Percentiles rank a stretch among this genome's conserved stretches.
Conservation (phyloP, 345 rosid species). For the Reutealis trisperma region DNA sequence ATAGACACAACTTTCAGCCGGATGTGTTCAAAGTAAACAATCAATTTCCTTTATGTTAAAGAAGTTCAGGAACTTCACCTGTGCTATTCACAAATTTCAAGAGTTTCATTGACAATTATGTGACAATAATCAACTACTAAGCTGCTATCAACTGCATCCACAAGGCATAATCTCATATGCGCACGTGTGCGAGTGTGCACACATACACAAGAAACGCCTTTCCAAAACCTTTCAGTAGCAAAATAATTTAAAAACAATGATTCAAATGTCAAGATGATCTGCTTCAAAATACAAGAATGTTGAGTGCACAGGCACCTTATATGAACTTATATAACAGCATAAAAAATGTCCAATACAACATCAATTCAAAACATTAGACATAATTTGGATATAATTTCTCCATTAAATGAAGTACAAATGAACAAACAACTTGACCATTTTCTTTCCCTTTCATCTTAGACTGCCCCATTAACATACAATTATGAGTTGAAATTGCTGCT, state of each 20-base stretch:
- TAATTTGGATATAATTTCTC: too few species aligned
- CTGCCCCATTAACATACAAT: too few species aligned
- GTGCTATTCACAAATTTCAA: background rate
- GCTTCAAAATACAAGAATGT: background rate
- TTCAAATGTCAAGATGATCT: background rate
- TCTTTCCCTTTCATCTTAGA: too few species aligned
- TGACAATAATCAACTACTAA: background rate
- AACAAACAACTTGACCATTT: too few species aligned
- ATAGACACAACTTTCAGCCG: constrained; percentile 2
- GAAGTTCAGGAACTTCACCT: background rate
- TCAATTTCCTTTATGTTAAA: background rate
- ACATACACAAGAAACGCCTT: too few species aligned
- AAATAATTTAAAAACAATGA: background rate
- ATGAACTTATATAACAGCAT: too few species aligned
- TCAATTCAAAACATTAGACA: too few species aligned
- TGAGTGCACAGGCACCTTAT: too few species aligned
- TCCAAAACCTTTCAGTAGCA: background rate
- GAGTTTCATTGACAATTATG: background rate
- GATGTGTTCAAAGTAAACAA: background rate
- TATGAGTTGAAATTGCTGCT: too few species aligned
- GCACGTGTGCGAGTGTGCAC: background rate
- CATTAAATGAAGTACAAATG: too few species aligned
- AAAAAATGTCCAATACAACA: too few species aligned
- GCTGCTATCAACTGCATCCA: background rate
- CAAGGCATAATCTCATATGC: background rate